phyloP scores from a whole-genome alignment of 1,284 basidiomycete genomes.

The Pascua guehoae region DNA sequence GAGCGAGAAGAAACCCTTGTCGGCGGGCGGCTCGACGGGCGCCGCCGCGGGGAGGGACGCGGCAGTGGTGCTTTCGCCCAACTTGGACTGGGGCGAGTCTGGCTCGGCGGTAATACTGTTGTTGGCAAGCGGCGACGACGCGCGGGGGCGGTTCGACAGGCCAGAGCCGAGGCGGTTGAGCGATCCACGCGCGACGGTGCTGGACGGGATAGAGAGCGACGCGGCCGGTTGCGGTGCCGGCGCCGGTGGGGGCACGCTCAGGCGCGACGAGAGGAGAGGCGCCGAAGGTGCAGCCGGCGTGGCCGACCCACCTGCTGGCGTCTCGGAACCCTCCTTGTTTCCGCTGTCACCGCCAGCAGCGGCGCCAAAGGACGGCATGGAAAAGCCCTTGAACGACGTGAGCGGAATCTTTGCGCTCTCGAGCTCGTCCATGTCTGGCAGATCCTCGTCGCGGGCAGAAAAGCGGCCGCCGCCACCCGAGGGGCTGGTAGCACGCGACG shows the following conservation, averaged over 20 bases:
- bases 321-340: neutral
- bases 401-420: slow-evolving; percentile 39
- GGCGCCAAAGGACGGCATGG: slow-evolving; percentile 24
- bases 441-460: slow-evolving; percentile 47
- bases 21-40: slow-evolving; percentile 5
- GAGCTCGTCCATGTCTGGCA: slow-evolving; percentile 45
- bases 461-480: slow-evolving; percentile 22
- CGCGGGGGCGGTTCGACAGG: slow-evolving; percentile 33
- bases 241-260: slow-evolving; percentile 9
- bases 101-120: slow-evolving; percentile 36
- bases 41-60: slow-evolving; percentile 3
- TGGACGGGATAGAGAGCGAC: slow-evolving; percentile 15
- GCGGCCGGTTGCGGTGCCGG: slow-evolving; percentile 3
- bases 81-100: slow-evolving; percentile 33
- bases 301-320: neutral
- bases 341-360: neutral
- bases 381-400: slow-evolving; percentile 39
- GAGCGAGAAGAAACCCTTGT: slow-evolving; percentile 23
- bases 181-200: slow-evolving; percentile 13
- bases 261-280: slow-evolving; percentile 15
- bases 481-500: slow-evolving; percentile 36
- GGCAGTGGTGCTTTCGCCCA: neutral
- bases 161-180: slow-evolving; percentile 20
- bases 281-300: slow-evolving; percentile 7
- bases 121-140: slow-evolving; percentile 42